Base-by-base conservation (phyloP, 306 rosid species). In the Citrullus mucosospermus region DNA sequence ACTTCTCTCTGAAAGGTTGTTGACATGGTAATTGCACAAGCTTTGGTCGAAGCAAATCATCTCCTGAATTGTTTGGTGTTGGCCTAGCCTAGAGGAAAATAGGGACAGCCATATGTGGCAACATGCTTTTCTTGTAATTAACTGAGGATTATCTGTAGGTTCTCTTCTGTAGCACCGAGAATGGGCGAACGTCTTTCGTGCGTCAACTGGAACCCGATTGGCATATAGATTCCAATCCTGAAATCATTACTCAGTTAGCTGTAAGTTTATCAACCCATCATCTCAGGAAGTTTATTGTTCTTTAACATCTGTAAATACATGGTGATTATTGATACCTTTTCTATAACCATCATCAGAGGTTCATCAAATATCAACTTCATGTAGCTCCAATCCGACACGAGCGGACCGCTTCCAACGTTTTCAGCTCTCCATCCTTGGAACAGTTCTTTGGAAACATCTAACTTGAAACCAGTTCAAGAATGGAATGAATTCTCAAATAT, bases 131-230 rank as follows among this genome's bases (percentile, higher is more conserved):
- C 70, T 78, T 78, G 51, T 65, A 16, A 50, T 78, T 78, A 36
- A 48, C 12, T 36, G 34, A 60, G 75, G 17, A 50, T 54, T 54
- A 30, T 81, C 78, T 77, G 22, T 83, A 95, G 97, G 99, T 95
- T 82, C 93, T 95, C 82, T 95, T 95, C 88, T 88, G 96, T 68
- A 86, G 91, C 87, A 91, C 84, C 36, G 97, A 95, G 87, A 91
- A 80, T 51, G 99, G 99, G 28, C 88, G 97, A 54, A 82, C 97
- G 59, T 95, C 97, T 44, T 95, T 95, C 78, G 99, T 95, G 75
- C 88, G 97, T 67, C 99, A 92, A 73, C 83, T 92, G 89, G 99
- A 95, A 85, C 97, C 99, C n/a, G 97, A 95, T 78, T 92, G 99
- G 99, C 99, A 95, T 79, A 88, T 95, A 3, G 99, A 95, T 82